A percentile compares a stretch with the other conserved stretches of the same genome.
These are phyloP conservation scores for Collybia sp. DNA, from an alignment of 768 basidiomycete genomes.

Conservation along the genomic window DNA sequence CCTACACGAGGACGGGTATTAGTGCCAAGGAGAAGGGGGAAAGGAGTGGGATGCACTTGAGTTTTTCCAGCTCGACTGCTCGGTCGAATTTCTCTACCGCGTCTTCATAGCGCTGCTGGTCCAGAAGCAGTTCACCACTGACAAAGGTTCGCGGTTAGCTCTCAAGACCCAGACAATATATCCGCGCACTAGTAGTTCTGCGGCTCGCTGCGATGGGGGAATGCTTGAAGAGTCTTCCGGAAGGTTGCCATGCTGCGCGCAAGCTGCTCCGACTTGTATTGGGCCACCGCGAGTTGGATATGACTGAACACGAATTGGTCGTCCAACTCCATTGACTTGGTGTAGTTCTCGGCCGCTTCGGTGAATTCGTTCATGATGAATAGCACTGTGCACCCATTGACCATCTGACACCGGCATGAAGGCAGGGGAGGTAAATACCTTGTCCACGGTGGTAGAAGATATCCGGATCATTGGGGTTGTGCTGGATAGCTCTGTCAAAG, in stretches of 20 bases:
- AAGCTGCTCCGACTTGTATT: constrained; percentile 83
- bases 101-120: constrained; percentile 85
- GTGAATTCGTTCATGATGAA: constrained; percentile 93
- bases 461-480: constrained; percentile 84
- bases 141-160: neutral
- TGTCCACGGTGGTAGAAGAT: constrained; percentile 99
- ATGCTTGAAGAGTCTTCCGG: constrained; percentile 75
- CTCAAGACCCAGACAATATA: neutral
- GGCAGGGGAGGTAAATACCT: constrained; percentile 39
- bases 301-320: constrained; percentile 91
- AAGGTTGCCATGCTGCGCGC: constrained; percentile 89
- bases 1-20: constrained; percentile 11
- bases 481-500: constrained; percentile 84
- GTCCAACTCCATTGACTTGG: constrained; percentile 84
- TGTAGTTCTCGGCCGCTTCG: constrained; percentile 87
- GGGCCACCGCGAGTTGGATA: constrained; percentile 94
- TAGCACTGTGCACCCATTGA: constrained; percentile 47
- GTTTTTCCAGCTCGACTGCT: constrained; percentile 83
- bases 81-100: constrained; percentile 90
- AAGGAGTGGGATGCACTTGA: constrained; percentile 42
- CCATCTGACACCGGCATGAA: neutral
- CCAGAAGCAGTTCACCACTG: constrained; percentile 91
- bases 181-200: constrained; percentile 85
- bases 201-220: constrained; percentile 86
- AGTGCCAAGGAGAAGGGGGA: constrained; percentile 1